Percentiles rank a stretch among this genome's conserved stretches.
phyloP scores from a whole-genome alignment of 768 basidiomycete species.

The Hygrophorus russula region DNA sequence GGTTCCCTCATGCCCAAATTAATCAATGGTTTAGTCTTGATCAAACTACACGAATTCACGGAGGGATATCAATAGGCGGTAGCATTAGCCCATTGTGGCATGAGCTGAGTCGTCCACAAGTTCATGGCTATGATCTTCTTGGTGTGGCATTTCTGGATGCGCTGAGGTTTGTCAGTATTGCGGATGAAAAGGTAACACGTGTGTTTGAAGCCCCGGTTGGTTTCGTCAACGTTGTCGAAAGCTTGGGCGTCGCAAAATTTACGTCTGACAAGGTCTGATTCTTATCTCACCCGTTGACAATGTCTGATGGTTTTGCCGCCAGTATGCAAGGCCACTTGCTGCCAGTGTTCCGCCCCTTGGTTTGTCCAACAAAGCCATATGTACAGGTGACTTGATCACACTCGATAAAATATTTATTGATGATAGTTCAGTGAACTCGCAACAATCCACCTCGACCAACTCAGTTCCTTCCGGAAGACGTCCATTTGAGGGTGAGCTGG shows the following conservation, averaged over 20 bases:
- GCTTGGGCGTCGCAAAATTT: conserved; percentile 36
- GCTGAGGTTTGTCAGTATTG: conserved; percentile 77
- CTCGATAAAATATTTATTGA: background rate
- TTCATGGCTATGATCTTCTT: conserved; percentile 92
- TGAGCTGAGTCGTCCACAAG: conserved; percentile 86
- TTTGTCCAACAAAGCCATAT: conserved; percentile 86
- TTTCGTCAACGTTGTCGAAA: conserved; percentile 59
- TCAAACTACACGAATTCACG: conserved; percentile 88
- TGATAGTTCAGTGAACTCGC: background rate
- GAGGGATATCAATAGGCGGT: conserved; percentile 25
- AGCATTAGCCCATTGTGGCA: conserved; percentile 41
- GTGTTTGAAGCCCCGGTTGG: conserved; percentile 84
- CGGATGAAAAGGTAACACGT: conserved; percentile 92
- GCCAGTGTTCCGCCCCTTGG: conserved; percentile 92
- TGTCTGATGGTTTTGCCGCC: conserved; percentile 4
- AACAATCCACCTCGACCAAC: conserved; percentile 3
- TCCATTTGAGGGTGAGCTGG: conserved; percentile 90
- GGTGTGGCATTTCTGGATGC: conserved; percentile 67
- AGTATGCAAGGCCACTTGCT: conserved; percentile 57
- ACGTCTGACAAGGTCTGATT: conserved; percentile 37
- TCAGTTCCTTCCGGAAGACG: conserved; percentile 9
- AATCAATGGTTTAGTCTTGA: conserved; percentile 50
- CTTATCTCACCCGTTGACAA: background rate
- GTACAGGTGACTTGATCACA: conserved; percentile 35
- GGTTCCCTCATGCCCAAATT: background rate